A percentile compares a stretch with the other conserved stretches of the same genome.
These are phyloP conservation scores for Penicillium freii DNA, from an alignment of 2,329 filamentous ascomycete species.

Conservation along the genomic window DNA sequence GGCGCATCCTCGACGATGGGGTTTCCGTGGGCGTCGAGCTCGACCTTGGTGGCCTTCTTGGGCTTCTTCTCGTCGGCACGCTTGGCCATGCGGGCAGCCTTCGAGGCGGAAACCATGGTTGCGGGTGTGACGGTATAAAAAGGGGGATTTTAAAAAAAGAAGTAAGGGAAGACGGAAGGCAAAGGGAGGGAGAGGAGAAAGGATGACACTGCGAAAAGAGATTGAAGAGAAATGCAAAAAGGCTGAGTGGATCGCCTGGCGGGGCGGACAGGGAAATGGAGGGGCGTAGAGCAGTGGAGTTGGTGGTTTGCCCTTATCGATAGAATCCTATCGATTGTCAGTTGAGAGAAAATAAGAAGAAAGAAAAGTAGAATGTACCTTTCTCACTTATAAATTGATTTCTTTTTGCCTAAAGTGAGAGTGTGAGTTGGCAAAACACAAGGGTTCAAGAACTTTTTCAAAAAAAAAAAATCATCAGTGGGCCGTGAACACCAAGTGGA, in stretches of 20 bases:
- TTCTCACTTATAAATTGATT: background rate
- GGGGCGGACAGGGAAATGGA: conserved; percentile 29
- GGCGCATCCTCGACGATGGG: conserved; percentile 58
- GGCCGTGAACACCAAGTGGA: background rate
- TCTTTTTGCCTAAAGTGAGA: background rate
- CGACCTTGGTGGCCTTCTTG: conserved; percentile 64
- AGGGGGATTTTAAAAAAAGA: conserved; percentile 7
- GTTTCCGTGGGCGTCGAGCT: conserved; percentile 64
- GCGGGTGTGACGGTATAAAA: conserved; percentile 19
- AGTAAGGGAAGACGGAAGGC: conserved; percentile 11
- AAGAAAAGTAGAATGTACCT: background rate
- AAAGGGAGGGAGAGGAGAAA: conserved; percentile 12
- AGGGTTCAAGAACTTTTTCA: background rate
- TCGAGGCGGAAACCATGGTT: conserved; percentile 66
- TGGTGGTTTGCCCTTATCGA: conserved; percentile 42
- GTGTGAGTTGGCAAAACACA: background rate
- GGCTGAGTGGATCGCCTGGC: conserved; percentile 34
- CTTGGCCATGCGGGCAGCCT: conserved; percentile 67
- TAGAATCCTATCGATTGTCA: conserved; percentile 27
- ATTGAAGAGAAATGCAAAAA: conserved; percentile 36
- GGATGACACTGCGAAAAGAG: conserved; percentile 21
- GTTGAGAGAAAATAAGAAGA: background rate
- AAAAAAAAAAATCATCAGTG: conserved; percentile 11
- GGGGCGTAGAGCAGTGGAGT: conserved; percentile 27
- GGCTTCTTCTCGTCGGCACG: conserved; percentile 58